Evolutionary conservation across 208 protist genomes (phyloP).

Genomic region (Trypanosomatidae sp.): DNA sequence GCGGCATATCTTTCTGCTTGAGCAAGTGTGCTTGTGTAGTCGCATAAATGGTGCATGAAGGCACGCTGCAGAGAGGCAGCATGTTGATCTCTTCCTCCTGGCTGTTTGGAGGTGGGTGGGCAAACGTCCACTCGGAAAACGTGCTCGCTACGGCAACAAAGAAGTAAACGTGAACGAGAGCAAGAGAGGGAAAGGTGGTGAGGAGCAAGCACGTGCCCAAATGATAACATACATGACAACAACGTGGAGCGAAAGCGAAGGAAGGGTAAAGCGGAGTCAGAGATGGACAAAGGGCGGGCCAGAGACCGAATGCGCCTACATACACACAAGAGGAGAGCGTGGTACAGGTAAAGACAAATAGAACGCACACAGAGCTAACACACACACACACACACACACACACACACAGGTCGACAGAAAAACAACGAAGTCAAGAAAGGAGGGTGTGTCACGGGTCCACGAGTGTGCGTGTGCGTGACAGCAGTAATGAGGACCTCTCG

Average conservation of each 20-base stretch:
- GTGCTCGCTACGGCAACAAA: neutral
- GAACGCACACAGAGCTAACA: neutral
- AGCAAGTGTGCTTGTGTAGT: neutral
- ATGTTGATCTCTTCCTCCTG: neutral
- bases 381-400: neutral
- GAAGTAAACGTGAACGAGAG: neutral
- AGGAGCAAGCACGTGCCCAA: neutral
- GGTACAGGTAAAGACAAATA: neutral
- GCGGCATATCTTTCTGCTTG: neutral
- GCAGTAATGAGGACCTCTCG: neutral
- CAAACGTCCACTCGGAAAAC: neutral
- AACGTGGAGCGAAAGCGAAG: neutral
- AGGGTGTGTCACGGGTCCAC: neutral
- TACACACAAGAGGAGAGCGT: neutral
- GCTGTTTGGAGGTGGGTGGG: neutral
- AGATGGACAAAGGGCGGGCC: neutral
- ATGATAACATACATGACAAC: slow-evolving; percentile 8
- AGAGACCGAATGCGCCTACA: neutral
- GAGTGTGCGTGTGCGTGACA: neutral
- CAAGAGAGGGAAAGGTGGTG: neutral
- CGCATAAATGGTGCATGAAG: neutral
- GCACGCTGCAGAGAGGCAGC: neutral
- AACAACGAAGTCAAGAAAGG: neutral
- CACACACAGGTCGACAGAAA: neutral
- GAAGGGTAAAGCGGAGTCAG: neutral